Percentiles rank a stretch among this genome's conserved stretches.
Evolutionary conservation across 2,329 filamentous ascomycete genomes (phyloP).

Genomic region (Endoconidiophora polonica): DNA sequence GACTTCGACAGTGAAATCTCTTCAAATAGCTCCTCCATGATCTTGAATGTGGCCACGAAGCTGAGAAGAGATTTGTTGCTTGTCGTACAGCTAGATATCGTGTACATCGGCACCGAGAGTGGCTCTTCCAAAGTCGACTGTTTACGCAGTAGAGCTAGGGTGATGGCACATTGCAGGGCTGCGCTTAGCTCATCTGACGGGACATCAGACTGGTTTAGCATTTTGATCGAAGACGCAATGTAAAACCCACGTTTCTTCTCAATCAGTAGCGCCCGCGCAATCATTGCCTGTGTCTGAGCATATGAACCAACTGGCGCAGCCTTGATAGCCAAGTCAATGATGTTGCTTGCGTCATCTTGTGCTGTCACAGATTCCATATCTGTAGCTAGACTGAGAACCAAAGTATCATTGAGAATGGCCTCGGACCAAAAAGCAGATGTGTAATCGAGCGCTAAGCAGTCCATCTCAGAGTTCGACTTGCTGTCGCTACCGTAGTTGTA

Average conservation of each 20-base stretch:
- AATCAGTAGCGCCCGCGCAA: slow-evolving; percentile 40
- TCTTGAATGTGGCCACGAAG: slow-evolving; percentile 39
- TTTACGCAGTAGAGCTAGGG: slow-evolving; percentile 39
- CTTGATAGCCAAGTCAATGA: slow-evolving; percentile 52
- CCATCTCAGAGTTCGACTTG: slow-evolving; percentile 71
- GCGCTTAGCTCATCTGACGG: slow-evolving; percentile 31
- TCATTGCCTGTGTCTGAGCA: slow-evolving; percentile 43
- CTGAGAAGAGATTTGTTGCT: slow-evolving; percentile 37
- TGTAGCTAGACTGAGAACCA: slow-evolving; percentile 46
- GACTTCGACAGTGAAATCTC: slow-evolving; percentile 31
- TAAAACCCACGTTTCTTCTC: slow-evolving; percentile 36
- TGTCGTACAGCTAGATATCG: slow-evolving; percentile 19
- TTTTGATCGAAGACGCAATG: slow-evolving; percentile 39
- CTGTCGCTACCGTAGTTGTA: slow-evolving; percentile 38
- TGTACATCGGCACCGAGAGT: background rate
- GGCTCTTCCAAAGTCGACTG: slow-evolving; percentile 22
- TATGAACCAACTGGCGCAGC: slow-evolving; percentile 65
- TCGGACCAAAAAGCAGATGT: slow-evolving; percentile 85
- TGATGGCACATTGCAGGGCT: slow-evolving; percentile 42
- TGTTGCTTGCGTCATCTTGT: slow-evolving; percentile 24
- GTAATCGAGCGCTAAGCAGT: slow-evolving; percentile 74
- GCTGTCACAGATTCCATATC: slow-evolving; percentile 23
- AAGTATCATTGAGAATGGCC: slow-evolving; percentile 49
- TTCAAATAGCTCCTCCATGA: slow-evolving; percentile 36
- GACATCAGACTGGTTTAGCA: slow-evolving; percentile 21